phyloP scores from a whole-genome alignment of 352 stramenopile species.

The Phytophthora pinifolia region DNA sequence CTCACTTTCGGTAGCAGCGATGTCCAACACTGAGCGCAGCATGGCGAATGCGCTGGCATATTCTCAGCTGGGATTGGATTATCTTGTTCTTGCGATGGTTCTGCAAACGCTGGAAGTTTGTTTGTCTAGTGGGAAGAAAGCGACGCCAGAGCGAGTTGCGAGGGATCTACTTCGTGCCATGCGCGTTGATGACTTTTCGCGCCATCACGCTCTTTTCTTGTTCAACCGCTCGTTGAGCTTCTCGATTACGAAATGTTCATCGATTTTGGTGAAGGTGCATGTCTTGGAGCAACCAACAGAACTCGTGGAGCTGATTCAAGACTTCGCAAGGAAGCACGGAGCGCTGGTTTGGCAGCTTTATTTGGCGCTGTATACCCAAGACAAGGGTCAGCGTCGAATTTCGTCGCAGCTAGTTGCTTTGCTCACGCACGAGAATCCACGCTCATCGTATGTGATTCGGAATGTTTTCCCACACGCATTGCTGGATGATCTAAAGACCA shows the following conservation, averaged over 20 bases:
- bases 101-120: slow-evolving; percentile 86
- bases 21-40: slow-evolving; percentile 68
- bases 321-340: slow-evolving; percentile 84
- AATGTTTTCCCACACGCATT: slow-evolving; percentile 84
- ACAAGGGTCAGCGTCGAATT: slow-evolving; percentile 84
- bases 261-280: slow-evolving; percentile 86
- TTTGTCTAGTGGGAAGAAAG: slow-evolving; percentile 84
- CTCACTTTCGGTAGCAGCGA: slow-evolving; percentile 25
- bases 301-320: slow-evolving; percentile 85
- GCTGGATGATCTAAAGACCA: slow-evolving; percentile 73
- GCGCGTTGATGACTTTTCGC: slow-evolving; percentile 86
- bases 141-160: slow-evolving; percentile 73
- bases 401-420: slow-evolving; percentile 85
- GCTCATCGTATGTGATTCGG: slow-evolving; percentile 81
- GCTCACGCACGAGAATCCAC: slow-evolving; percentile 83
- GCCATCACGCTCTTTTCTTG: slow-evolving; percentile 82
- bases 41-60: slow-evolving; percentile 80
- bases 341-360: slow-evolving; percentile 85
- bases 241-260: slow-evolving; percentile 84
- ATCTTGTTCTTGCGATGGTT: slow-evolving; percentile 74
- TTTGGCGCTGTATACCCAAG: slow-evolving; percentile 75
- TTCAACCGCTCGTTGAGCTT: slow-evolving; percentile 88
- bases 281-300: slow-evolving; percentile 86
- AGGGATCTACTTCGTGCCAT: slow-evolving; percentile 79
- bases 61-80: slow-evolving; percentile 80